Evolutionary conservation across 352 stramenopile species (phyloP), one percentile per base, ranked within the genome.

Genomic region (Pythium dissotocum): DNA sequence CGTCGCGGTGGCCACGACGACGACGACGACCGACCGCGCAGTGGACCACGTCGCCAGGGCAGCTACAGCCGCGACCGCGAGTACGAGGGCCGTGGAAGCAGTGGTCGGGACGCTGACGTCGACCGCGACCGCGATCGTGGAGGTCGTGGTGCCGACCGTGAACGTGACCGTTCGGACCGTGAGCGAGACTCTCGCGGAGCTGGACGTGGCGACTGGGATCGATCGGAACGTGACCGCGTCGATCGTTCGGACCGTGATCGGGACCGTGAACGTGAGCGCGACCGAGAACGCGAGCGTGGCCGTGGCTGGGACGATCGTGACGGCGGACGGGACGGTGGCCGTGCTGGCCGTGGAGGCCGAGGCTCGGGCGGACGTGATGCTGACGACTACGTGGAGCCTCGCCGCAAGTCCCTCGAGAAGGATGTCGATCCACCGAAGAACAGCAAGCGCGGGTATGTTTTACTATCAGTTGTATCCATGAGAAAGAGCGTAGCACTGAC

Each of bases 361-460:
- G 58, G 64, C 13, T 35, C 68, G 0, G 73, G 60, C 40, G 56
- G 68, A 9, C 67, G 74, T 7, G 73, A 82, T 40, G 65, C 58
- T 35, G 72, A 82, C 12, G 72, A 79, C 33, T 70, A 62, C 30
- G 38, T 38, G 4, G 74, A 81, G n/a, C 75, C 72, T 13, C 75
- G 77, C 9, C 67, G 75, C 32, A 55, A 51, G 18, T 38, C 35
- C 36, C 3, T 35, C 12, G 66, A 77, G 8, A 86, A 86, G n/a
- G 80, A 86, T 32, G 76, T 79, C n/a, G 77, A 86, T 26, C 26
- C 24, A 10, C 55, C 74, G 13, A 85, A 82, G 48, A 66, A 48
- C 30, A 42, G 28, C 40, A 84, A 85, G 53, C 80, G 82, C 26
- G 71, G 75, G 77, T 83, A 46, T 32, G 53, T 42, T 46, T 24